Evolutionary conservation across 305 asterid species (phyloP).

Genomic region (Stenogyne calaminthoides): DNA sequence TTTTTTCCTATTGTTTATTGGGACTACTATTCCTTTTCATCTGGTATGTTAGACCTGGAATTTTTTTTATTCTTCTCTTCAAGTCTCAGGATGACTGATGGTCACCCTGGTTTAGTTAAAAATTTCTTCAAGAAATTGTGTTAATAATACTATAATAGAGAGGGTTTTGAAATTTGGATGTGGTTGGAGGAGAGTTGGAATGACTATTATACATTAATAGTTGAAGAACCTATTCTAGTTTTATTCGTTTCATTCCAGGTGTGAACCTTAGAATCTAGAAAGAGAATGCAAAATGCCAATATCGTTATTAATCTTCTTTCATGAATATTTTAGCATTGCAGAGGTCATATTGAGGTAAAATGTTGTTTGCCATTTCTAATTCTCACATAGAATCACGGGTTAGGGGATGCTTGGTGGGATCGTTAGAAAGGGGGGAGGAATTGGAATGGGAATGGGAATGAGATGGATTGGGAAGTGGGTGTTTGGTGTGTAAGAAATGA

Average conservation of each 20-base stretch:
- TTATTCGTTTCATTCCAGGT: neutral
- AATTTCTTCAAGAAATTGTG: neutral
- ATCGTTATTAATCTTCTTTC: neutral
- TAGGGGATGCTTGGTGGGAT: too few relatives aligned
- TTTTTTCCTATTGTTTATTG: constrained; percentile 7
- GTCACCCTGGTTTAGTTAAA: neutral
- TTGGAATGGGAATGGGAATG: too few relatives aligned
- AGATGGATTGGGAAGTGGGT: neutral
- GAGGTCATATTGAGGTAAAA: neutral
- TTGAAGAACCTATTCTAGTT: neutral
- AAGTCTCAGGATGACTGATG: constrained; percentile 16
- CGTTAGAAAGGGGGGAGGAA: too few relatives aligned
- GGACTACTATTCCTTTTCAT: neutral
- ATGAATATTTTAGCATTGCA: neutral
- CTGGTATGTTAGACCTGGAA: neutral
- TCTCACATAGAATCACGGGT: neutral
- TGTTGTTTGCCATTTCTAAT: neutral
- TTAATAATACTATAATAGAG: neutral
- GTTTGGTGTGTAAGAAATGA: neutral
- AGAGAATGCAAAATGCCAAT: neutral
- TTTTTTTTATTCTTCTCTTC: neutral
- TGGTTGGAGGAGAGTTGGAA: neutral
- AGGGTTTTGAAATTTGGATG: constrained; percentile 13
- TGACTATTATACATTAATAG: neutral
- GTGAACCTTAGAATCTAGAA: neutral